Base-by-base conservation (phyloP, 768 basidiomycete genomes). In the Collybia nuda region DNA sequence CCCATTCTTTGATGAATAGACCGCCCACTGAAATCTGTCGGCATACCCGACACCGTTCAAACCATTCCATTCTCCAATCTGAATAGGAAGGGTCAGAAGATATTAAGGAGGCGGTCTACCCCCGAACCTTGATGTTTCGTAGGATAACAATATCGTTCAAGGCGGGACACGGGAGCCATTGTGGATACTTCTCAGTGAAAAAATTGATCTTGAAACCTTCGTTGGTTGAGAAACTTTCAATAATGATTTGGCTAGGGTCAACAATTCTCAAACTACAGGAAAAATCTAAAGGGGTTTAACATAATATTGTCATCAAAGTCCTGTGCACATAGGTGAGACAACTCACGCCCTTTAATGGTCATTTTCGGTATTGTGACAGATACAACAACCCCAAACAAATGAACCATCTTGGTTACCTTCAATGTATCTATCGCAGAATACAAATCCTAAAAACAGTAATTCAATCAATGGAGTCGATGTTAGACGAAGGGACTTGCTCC, bases 71-170 rank as follows among this genome's bases (percentile, higher is more conserved):
- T 58, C 39, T 21, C 55, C 49, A n/a, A 70, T 54, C 80, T 81
- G 36, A 9, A 15, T 6, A 14, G 23, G 21, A 32, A 41, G 3
- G 39, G 12, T 18, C 18, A 19, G n/a, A 35, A 8, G 29, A 18
- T 1, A 24, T 19, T 29, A 35, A 23, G 37, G 21, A 23, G 22
- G 8, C 9, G 15, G 44, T 32, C 2, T 14, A 3, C 12, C 32
- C 12, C 12, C 62, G 14, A 46, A 82, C 85, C 73, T 77, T 82
- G 26, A 85, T 64, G 40, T 68, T 64, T 37, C 68, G 72, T 21
- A 85, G 58, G 45, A 86, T 69, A 6, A 86, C 54, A 18, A 86
- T 59, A 50, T 85, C 78, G 0, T 79, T 79, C n/a, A 54, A 47
- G 3, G 64, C 64, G 14, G 77, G 70, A 29, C 67, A 62, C 1